These are phyloP conservation scores for Aspergillus sp. DNA, from an alignment of 2,329 filamentous ascomycete genomes.

Conservation along the genomic window DNA sequence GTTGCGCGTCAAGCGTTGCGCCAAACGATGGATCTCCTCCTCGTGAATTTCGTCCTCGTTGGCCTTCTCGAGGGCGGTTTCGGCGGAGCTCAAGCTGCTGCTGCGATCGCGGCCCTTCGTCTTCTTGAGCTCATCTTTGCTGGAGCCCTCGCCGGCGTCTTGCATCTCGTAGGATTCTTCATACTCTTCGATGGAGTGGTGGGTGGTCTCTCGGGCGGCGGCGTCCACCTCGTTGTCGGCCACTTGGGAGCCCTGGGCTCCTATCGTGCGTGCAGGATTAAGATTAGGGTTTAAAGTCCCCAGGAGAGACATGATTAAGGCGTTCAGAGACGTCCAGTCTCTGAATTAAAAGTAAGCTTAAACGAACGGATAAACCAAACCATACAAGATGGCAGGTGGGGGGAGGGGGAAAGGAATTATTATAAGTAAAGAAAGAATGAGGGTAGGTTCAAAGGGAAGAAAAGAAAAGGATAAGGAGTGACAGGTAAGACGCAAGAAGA, in stretches of 20 bases:
- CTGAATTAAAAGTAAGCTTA: conserved; percentile 7
- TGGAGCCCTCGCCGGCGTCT: not conserved
- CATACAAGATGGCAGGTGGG: conserved; percentile 3
- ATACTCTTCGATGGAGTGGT: not conserved
- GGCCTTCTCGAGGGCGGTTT: conserved; percentile 26
- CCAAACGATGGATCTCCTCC: conserved; percentile 33
- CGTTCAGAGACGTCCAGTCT: conserved; percentile 15
- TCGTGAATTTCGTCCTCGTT: conserved; percentile 27
- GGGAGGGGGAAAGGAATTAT: conserved; percentile 2
- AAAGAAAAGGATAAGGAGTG: conserved; percentile 5
- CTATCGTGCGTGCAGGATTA: conserved; percentile 17
- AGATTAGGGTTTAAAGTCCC: conserved; percentile 34
- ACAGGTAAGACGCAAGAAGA: not conserved
- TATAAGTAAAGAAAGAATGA: conserved; percentile 5
- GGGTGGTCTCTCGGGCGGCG: not conserved
- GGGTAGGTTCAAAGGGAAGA: conserved; percentile 5
- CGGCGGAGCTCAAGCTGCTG: conserved; percentile 28
- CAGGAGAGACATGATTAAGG: conserved; percentile 33
- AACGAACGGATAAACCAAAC: conserved; percentile 4
- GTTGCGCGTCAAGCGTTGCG: conserved; percentile 35
- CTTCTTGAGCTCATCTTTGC: conserved; percentile 11
- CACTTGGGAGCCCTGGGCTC: conserved; percentile 6
- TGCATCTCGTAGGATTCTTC: not conserved
- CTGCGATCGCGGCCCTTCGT: conserved; percentile 2
- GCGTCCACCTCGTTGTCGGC: conserved; percentile 9